These are phyloP conservation scores for Penicillium hesseltinei DNA, from an alignment of 2,329 filamentous ascomycete species.

Conservation along the genomic window DNA sequence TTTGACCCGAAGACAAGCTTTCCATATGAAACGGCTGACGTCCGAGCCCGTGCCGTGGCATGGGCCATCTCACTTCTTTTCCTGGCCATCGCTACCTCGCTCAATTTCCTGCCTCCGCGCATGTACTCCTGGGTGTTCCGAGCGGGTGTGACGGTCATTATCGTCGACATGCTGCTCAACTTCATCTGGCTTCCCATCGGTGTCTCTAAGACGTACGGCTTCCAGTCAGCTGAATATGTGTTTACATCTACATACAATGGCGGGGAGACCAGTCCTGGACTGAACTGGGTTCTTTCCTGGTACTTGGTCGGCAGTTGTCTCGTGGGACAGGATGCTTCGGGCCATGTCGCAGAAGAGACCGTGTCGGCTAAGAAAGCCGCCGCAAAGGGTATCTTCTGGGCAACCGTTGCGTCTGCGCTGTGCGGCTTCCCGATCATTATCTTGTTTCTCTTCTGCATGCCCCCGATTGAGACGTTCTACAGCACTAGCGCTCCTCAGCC, in stretches of 20 bases:
- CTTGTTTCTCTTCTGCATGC: constrained; percentile 33
- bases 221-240: constrained; percentile 46
- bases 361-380: constrained; percentile 31
- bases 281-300: constrained; percentile 33
- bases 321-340: constrained; percentile 31
- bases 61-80: constrained; percentile 42
- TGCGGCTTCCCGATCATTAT: constrained; percentile 33
- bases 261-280: constrained; percentile 23
- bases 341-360: constrained; percentile 32
- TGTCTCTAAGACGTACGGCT: constrained; percentile 46
- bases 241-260: constrained; percentile 41
- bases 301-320: constrained; percentile 27
- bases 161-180: constrained; percentile 48
- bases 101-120: constrained; percentile 39
- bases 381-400: constrained; percentile 32
- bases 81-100: constrained; percentile 29
- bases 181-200: constrained; percentile 50
- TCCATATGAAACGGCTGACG: constrained; percentile 38
- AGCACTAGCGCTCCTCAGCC: constrained; percentile 29
- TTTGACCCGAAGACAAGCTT: constrained; percentile 39
- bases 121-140: constrained; percentile 46
- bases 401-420: constrained; percentile 28
- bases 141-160: constrained; percentile 41
- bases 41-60: constrained; percentile 46
- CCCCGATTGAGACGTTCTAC: constrained; percentile 32